Evolutionary conservation across 371 early-diverging fungal genomes (phyloP).

Genomic region (Mucor circinelloides): DNA sequence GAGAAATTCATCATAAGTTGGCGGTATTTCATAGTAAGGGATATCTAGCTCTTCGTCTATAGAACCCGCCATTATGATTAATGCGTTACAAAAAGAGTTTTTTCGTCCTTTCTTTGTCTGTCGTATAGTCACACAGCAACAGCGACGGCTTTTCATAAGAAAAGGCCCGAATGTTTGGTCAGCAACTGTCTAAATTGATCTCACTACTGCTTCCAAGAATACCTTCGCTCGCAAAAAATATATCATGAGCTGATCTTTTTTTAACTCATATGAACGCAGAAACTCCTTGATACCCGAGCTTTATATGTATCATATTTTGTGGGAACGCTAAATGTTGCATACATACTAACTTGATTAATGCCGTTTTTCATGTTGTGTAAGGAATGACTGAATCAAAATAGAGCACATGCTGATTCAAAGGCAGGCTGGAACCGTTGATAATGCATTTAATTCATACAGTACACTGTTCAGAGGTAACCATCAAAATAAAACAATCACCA

Average conservation of each 20-base stretch:
- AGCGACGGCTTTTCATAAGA: neutral
- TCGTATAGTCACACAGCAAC: neutral
- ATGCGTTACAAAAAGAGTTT: neutral
- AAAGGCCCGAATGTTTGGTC: too few relatives aligned
- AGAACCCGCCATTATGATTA: neutral
- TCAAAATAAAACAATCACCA: too few relatives aligned
- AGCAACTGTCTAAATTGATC: too few relatives aligned
- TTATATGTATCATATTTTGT: neutral
- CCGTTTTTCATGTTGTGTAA: neutral
- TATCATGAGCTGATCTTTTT: neutral
- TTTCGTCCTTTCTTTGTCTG: neutral
- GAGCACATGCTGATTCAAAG: neutral
- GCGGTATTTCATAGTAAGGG: conserved; percentile 46
- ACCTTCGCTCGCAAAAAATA: too few relatives aligned
- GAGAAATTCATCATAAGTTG: conserved; percentile 55
- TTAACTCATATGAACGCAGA: neutral
- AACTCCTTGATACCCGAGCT: neutral
- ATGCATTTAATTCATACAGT: too few relatives aligned
- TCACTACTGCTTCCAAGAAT: too few relatives aligned
- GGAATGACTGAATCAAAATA: neutral
- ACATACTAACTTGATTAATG: neutral
- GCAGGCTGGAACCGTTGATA: too few relatives aligned
- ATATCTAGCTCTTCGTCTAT: conserved; percentile 16
- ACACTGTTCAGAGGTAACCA: too few relatives aligned
- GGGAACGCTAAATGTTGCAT: neutral